These are phyloP conservation scores for Raddia guianensis DNA, from an alignment of 176 grass and related monocot species.

Conservation along the genomic window DNA sequence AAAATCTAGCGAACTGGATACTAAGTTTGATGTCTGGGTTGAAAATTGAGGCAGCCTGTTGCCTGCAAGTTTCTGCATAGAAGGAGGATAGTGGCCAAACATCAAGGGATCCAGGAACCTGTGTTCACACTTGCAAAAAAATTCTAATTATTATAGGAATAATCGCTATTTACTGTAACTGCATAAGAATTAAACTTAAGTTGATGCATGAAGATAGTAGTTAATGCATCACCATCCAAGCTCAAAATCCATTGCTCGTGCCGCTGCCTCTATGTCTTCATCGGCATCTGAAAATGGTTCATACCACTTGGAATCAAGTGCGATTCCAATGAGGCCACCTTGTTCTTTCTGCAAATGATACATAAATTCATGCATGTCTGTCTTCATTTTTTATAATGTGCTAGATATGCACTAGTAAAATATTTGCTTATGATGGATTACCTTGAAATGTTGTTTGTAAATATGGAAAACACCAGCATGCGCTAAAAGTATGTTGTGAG, in stretches of 20 bases:
- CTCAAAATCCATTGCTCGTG: slow-evolving; percentile 89
- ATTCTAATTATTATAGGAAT: slow-evolving; percentile 27
- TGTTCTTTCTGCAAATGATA: slow-evolving; percentile 63
- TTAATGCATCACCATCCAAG: slow-evolving; percentile 76
- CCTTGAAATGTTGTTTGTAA: slow-evolving; percentile 82
- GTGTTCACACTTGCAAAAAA: slow-evolving; percentile 43
- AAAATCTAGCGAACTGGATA: slow-evolving; percentile 82
- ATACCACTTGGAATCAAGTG: slow-evolving; percentile 90
- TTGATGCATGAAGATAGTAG: slow-evolving; percentile 7
- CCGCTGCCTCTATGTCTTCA: slow-evolving; percentile 77
- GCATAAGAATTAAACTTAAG: not conserved
- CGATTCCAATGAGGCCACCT: slow-evolving; percentile 62
- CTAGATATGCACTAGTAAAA: not conserved
- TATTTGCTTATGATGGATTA: slow-evolving; percentile 31
- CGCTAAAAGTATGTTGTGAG: slow-evolving; percentile 80
- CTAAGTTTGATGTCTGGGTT: slow-evolving; percentile 47
- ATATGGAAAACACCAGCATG: slow-evolving; percentile 73
- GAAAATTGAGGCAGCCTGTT: slow-evolving; percentile 78
- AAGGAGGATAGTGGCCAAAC: slow-evolving; percentile 77
- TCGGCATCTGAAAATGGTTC: slow-evolving; percentile 65
- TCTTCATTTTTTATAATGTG: not conserved
- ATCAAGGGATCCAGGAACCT: slow-evolving; percentile 93
- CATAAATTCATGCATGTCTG: not conserved
- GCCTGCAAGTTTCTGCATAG: slow-evolving; percentile 82
- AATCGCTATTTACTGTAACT: slow-evolving; percentile 23